Evolutionary conservation across 768 basidiomycete species (phyloP).

Genomic region (Vishniacozyma victoriae): DNA sequence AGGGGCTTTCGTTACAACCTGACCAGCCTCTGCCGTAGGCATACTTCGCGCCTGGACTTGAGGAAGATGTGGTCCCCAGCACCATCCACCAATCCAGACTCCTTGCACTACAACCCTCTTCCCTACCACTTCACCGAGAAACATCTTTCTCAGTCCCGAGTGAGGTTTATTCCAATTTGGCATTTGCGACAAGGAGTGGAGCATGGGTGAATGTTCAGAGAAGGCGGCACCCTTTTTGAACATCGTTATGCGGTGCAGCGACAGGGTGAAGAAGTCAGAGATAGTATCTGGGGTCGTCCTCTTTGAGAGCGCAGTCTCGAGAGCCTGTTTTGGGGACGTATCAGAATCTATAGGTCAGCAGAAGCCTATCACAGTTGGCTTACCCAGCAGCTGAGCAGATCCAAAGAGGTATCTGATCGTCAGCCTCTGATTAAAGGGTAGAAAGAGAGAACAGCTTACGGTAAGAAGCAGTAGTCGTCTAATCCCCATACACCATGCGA

Average conservation of each 20-base stretch:
- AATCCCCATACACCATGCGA: constrained; percentile 98
- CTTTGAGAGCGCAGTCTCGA: constrained; percentile 13
- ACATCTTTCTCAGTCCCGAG: constrained; percentile 90
- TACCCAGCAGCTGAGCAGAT: constrained; percentile 65
- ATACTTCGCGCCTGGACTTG: background rate
- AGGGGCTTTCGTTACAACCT: constrained; percentile 11
- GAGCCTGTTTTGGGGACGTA: constrained; percentile 18
- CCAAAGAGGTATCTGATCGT: constrained; percentile 67
- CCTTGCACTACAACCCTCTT: constrained; percentile 98
- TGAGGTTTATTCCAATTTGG: constrained; percentile 88
- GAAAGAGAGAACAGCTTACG: constrained; percentile 40
- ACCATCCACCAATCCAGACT: constrained; percentile 49
- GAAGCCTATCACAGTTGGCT: constrained; percentile 58
- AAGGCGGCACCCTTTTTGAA: constrained; percentile 31
- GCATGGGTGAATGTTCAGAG: constrained; percentile 56
- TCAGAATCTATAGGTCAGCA: constrained; percentile 6
- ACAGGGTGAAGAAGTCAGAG: constrained; percentile 33
- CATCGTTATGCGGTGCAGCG: constrained; percentile 19
- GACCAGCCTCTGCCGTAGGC: background rate
- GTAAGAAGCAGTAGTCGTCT: constrained; percentile 83
- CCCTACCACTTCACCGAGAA: constrained; percentile 85
- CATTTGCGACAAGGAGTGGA: constrained; percentile 78
- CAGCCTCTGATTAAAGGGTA: background rate
- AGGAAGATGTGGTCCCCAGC: constrained; percentile 26
- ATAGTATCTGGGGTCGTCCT: constrained; percentile 58